Evolutionary conservation across 2,329 filamentous ascomycete genomes (phyloP), one percentile per base, ranked within the genome.

Genomic region (Aspergillus cejpii): DNA sequence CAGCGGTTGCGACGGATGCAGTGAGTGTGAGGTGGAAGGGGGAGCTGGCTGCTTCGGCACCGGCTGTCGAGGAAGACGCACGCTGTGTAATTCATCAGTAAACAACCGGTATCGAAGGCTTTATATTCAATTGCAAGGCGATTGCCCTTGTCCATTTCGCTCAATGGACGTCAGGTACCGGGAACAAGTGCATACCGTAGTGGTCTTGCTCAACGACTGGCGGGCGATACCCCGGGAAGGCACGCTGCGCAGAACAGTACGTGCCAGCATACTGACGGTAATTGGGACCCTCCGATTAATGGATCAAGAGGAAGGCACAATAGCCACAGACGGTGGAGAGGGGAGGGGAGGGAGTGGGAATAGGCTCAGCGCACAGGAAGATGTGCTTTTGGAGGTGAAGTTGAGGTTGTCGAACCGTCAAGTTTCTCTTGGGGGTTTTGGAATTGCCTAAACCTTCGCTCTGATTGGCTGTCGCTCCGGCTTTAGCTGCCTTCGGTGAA

Each of bases 211-310:
- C 69, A 83, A 77, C 72, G 80, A 78, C 77, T 84, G 85, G 76
- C 82, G 78, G 65, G 84, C 80, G 72, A 83, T 78, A 77, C 83
- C 85, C 77, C 89, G 79, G 67, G 84, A 79, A 81, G 89, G 89
- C 81, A 85, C 80, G 71, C 86, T 83, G 78, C 88, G 88, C 79
- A 94, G 76, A 75, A 82, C 82, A 74, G 89, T 88, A 80, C 89
- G 86, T 76, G 87, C 85, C 80, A 96, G 83, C 91, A 97, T 96
- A 70, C 72, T 85, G 78, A 59, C 55, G 48, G 61, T 63, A 57
- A 58, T 50, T 55, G 58, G 46, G 38, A 62, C 63, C 66, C 64
- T 66, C 63, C 63, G 57, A 62, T 58, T 56, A 51, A 62, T 52
- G 52, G 55, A 51, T 53, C 55, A 55, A 56, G 45, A 58, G 56